Base-by-base conservation (phyloP, 345 rosid species). In the Cardiospermum halicacabum region DNA sequence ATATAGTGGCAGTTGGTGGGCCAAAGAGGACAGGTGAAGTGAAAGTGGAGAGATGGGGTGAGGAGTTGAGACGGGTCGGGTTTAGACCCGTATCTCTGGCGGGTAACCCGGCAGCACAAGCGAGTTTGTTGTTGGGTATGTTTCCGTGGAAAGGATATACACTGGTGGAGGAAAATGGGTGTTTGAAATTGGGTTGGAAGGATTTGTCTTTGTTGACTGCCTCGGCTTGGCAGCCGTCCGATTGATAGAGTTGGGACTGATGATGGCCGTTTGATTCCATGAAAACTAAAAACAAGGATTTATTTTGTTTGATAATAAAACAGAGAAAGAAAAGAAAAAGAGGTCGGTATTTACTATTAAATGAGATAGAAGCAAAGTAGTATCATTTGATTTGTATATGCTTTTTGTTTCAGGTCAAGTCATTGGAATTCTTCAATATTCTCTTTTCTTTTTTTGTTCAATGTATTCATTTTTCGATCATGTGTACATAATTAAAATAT, bases 61-160 rank as follows among this genome's bases (percentile, higher is more conserved):
- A 83, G 27, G 98, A 89, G 75, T 55, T 93, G 39, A 62, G 62
- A 22, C 69, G 92, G 73, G 83, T 80, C 64, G 96, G 98, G 49
- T 93, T 89, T 53, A 66, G 60, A 63, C 78, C 86, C 47, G 96
- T 93, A 1, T 93, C 98, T 0, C 86, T 93, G 0, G 82, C 80
- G 1, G 98, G 98, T 0, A 89, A 77, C 88, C 98, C 97, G 74
- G 97, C 90, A 0, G 80, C 88, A 0, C 98, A 93, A 70, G 98
- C 98, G 3, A 80, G 88, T 30, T 77, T 93, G 72, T 70, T 93
- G 72, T 77, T 93, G 2, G 92, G 92, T 9, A 93, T 93, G 97
- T 81, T 88, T 60, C 97, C 98, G 6, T 86, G 98, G 96, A 88
- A 86, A 71, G 98, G 98, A 2, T 93, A 93, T 18, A 88, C 96